Evolutionary conservation across 2,329 filamentous ascomycete species (phyloP).

Genomic region (Dactylellina cionopaga): DNA sequence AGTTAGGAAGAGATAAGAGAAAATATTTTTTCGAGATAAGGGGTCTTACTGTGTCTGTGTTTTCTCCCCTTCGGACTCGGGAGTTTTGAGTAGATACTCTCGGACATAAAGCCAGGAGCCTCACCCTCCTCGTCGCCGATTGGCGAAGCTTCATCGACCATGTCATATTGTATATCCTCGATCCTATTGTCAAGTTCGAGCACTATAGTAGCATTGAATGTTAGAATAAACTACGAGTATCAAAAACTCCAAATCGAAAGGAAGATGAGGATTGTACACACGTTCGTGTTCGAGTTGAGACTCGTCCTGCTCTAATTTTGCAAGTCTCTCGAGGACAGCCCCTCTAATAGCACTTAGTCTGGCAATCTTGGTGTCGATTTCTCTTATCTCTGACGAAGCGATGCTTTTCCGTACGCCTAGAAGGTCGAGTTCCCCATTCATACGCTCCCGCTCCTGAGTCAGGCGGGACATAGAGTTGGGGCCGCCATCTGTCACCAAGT

Average conservation of each 20-base stretch:
- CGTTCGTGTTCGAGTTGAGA: conserved; percentile 86
- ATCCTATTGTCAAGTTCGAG: conserved; percentile 70
- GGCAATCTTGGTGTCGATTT: conserved; percentile 96
- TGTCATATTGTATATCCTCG: conserved; percentile 71
- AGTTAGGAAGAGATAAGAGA: background rate
- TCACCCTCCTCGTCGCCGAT: conserved; percentile 64
- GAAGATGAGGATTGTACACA: conserved; percentile 63
- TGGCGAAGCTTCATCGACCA: conserved; percentile 59
- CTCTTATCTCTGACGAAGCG: conserved; percentile 93
- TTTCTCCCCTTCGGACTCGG: conserved; percentile 68
- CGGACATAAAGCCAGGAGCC: conserved; percentile 85
- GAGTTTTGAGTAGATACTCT: conserved; percentile 95
- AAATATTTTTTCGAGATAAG: too few species aligned
- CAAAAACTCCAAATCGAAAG: background rate
- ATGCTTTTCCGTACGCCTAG: conserved; percentile 94
- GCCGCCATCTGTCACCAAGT: conserved; percentile 51
- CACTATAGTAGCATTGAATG: conserved; percentile 59
- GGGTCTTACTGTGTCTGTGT: conserved; percentile 62
- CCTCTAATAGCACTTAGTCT: conserved; percentile 92
- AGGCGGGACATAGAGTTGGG: conserved; percentile 71
- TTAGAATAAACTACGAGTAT: conserved; percentile 6
- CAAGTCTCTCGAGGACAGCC: conserved; percentile 87
- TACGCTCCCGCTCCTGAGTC: conserved; percentile 79
- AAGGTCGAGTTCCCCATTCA: conserved; percentile 90
- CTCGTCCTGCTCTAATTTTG: conserved; percentile 88